Conservation (phyloP, 176 grass and related monocot genomes). For the Lolium perenne region DNA sequence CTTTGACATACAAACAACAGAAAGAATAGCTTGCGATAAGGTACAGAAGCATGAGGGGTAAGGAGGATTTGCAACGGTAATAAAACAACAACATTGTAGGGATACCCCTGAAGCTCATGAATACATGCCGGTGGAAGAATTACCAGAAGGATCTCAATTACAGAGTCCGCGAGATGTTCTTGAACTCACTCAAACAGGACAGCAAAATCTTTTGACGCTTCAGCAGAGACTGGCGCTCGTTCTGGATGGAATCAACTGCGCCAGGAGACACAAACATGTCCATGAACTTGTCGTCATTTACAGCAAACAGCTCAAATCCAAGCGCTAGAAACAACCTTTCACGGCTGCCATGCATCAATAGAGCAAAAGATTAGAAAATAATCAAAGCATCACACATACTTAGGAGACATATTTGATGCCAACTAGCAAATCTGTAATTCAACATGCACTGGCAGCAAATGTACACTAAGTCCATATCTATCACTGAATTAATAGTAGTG, state of each 20-base stretch:
- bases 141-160: conserved; percentile 37
- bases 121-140: conserved; percentile 20
- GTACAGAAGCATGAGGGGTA: conserved; percentile 10
- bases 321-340: conserved; percentile 87
- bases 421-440: conserved; percentile 15
- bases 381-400: conserved; percentile 2
- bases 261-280: conserved; percentile 91
- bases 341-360: conserved; percentile 56
- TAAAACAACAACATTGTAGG: conserved; percentile 41
- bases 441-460: neutral
- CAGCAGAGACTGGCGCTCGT: conserved; percentile 73
- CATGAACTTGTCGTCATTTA: conserved; percentile 95
- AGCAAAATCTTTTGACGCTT: conserved; percentile 91
- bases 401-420: conserved; percentile 16
- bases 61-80: conserved; percentile 10
- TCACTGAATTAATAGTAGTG: neutral
- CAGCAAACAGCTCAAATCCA: conserved; percentile 84
- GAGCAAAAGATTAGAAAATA: conserved; percentile 42
- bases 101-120: conserved; percentile 14
- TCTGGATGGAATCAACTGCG: conserved; percentile 74
- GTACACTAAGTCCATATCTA: conserved; percentile 2
- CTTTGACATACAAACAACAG: conserved; percentile 42
- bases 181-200: conserved; percentile 91
- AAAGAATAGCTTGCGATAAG: conserved; percentile 4
- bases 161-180: conserved; percentile 74